phyloP scores from a whole-genome alignment of 75 land plant genomes.

The Selaginella moellendorffii region DNA sequence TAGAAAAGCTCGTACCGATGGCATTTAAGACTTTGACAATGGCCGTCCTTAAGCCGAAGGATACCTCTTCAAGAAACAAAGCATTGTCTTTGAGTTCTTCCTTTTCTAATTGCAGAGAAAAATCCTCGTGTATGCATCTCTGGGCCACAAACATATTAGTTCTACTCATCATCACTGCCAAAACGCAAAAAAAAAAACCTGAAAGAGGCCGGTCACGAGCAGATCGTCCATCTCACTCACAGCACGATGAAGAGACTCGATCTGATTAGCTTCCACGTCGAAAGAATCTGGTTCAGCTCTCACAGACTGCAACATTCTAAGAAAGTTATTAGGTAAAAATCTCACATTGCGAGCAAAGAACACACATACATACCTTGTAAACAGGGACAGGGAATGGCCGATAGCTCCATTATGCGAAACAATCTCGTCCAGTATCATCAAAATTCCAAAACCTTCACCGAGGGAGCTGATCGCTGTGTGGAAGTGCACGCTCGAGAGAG shows the following conservation, averaged over 20 bases:
- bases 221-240: background rate
- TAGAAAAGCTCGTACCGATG: background rate
- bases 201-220: background rate
- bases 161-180: too few species aligned
- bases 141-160: too few species aligned
- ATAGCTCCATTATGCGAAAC: conserved; percentile 24
- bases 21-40: background rate
- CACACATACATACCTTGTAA: conserved; percentile 10
- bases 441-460: conserved; percentile 26
- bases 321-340: background rate
- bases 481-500: conserved; percentile 18
- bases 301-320: conserved; percentile 37
- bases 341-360: too few species aligned
- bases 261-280: background rate
- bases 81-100: background rate
- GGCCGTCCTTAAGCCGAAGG: background rate
- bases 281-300: conserved; percentile 16
- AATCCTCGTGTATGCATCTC: background rate
- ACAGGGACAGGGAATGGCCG: conserved; percentile 32
- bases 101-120: background rate
- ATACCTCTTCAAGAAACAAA: background rate
- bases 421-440: conserved; percentile 33
- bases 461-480: conserved; percentile 21
- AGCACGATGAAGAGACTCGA: background rate
- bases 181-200: background rate